Conservation (phyloP, 441 rosid genomes). For the Pelargonium fulgidum region DNA sequence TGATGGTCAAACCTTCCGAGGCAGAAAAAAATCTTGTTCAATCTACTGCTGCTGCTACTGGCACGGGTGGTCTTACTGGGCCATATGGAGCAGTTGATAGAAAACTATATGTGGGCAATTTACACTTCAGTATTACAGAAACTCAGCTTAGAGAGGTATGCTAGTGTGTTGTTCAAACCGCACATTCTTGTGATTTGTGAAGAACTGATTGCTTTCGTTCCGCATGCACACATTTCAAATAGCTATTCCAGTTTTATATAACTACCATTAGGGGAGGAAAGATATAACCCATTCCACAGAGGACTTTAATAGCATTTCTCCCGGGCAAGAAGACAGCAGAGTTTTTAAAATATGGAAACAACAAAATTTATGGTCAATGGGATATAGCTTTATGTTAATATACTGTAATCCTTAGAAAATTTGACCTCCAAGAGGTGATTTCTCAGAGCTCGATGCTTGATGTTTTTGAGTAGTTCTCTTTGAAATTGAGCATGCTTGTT, state of each 20-base stretch:
- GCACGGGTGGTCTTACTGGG: constrained; percentile 47
- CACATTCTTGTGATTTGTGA: neutral
- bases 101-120: constrained; percentile 81
- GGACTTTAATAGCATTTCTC: neutral
- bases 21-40: constrained; percentile 94
- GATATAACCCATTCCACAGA: neutral
- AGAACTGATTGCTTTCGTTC: neutral
- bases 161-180: constrained; percentile 6
- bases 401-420: neutral
- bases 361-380: neutral
- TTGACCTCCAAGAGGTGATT: neutral
- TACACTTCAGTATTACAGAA: constrained; percentile 89
- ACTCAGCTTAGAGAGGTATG: constrained; percentile 80
- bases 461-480: neutral
- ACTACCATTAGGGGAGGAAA: neutral
- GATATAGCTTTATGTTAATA: neutral
- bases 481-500: neutral
- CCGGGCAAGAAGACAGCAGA: neutral
- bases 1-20: constrained; percentile 96
- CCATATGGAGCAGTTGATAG: constrained; percentile 77
- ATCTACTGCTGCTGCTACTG: constrained; percentile 47
- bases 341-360: neutral
- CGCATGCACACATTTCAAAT: neutral
- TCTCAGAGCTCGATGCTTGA: neutral
- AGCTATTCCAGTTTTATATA: neutral